Conservation (phyloP, 2,329 filamentous ascomycete species). For the Coniochaeta hoffmannii region DNA sequence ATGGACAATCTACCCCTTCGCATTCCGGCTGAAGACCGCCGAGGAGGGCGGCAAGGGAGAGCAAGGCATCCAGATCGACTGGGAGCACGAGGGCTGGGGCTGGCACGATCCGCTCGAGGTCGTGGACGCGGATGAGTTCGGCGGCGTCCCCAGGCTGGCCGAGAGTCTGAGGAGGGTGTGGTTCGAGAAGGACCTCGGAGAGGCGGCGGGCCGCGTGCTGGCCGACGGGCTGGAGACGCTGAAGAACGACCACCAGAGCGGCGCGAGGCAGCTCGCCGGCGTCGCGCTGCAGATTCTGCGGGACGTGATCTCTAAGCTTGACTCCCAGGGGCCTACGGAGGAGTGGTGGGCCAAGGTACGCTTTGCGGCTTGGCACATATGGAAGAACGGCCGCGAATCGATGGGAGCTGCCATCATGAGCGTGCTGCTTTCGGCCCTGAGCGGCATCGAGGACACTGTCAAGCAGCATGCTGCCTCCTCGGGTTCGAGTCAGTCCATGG, state of each 20-base stretch:
- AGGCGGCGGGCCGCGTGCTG: slow-evolving; percentile 35
- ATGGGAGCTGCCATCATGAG: slow-evolving; percentile 56
- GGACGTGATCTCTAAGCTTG: slow-evolving; percentile 32
- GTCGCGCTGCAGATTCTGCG: slow-evolving; percentile 43
- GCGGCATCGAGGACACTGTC: slow-evolving; percentile 26
- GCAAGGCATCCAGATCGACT: slow-evolving; percentile 45
- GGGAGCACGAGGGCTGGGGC: slow-evolving; percentile 52
- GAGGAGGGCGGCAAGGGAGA: slow-evolving; percentile 29
- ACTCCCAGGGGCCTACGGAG: slow-evolving; percentile 17
- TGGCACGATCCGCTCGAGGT: slow-evolving; percentile 50
- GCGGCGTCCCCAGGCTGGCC: slow-evolving; percentile 49
- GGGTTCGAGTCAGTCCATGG: not conserved
- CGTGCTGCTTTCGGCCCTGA: slow-evolving; percentile 38
- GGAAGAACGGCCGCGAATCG: slow-evolving; percentile 57
- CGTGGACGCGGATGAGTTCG: slow-evolving; percentile 34
- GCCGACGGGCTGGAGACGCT: slow-evolving; percentile 38
- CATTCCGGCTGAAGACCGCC: slow-evolving; percentile 40
- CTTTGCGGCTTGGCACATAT: slow-evolving; percentile 54
- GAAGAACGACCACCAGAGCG: slow-evolving; percentile 50
- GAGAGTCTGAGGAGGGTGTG: slow-evolving; percentile 53
- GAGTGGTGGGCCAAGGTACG: slow-evolving; percentile 50
- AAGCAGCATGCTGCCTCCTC: slow-evolving; percentile 9
- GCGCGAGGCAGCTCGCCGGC: slow-evolving; percentile 49
- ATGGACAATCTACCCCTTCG: slow-evolving; percentile 59
- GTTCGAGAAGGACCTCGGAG: slow-evolving; percentile 45